Conservation (phyloP, 805 yeast species). For the Brettanomyces nanus region DNA sequence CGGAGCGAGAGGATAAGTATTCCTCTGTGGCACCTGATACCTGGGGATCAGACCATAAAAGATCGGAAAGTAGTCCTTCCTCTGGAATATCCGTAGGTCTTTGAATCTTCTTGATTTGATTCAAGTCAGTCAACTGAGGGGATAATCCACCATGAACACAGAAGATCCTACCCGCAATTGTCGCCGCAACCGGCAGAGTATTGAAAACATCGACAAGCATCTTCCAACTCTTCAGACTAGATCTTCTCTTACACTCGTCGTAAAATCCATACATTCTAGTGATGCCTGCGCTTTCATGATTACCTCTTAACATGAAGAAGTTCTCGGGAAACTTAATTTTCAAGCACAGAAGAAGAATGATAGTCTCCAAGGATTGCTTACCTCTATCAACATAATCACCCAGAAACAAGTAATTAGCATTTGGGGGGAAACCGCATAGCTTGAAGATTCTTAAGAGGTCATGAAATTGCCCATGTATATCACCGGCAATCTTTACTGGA, state of each 20-base stretch:
- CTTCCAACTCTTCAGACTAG: constrained; percentile 42
- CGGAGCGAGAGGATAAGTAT: background rate
- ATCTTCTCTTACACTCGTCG: constrained; percentile 51
- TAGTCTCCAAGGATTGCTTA: constrained; percentile 47
- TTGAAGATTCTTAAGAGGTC: constrained; percentile 48
- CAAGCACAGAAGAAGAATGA: constrained; percentile 41
- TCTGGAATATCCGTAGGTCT: constrained; percentile 85
- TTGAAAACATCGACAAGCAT: constrained; percentile 47
- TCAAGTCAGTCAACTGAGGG: constrained; percentile 56
- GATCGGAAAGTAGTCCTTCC: constrained; percentile 66
- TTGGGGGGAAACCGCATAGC: constrained; percentile 54
- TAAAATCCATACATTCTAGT: constrained; percentile 54
- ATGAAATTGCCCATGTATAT: constrained; percentile 64
- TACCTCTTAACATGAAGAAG: constrained; percentile 52
- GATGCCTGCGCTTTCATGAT: constrained; percentile 51
- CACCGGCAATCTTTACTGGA: constrained; percentile 79
- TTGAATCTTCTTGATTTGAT: constrained; percentile 61
- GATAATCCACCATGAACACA: constrained; percentile 70
- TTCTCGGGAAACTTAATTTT: constrained; percentile 54
- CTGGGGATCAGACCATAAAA: constrained; percentile 81
- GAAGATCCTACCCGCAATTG: constrained; percentile 48
- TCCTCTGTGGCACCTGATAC: constrained; percentile 19
- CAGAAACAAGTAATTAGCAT: constrained; percentile 44
- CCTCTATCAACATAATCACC: constrained; percentile 60
- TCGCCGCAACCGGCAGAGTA: constrained; percentile 54